These are phyloP conservation scores for Cercospora zeina DNA, from an alignment of 2,329 filamentous ascomycete species.

Conservation along the genomic window DNA sequence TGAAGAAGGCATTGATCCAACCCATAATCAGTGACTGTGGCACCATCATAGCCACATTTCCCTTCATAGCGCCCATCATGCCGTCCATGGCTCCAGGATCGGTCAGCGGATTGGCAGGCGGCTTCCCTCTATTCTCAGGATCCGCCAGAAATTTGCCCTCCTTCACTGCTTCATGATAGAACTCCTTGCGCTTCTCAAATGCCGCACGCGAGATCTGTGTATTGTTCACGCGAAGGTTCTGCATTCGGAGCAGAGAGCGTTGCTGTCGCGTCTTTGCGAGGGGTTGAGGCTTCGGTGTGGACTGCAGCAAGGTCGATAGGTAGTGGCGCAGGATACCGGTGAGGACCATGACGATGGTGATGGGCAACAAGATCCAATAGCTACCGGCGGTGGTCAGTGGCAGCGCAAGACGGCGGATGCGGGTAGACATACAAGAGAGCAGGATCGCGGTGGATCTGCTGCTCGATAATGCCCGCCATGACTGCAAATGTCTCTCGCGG, in stretches of 20 bases:
- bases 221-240: slow-evolving; percentile 80
- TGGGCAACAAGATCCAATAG: slow-evolving; percentile 98
- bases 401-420: neutral
- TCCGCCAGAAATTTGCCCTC: slow-evolving; percentile 86
- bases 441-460: slow-evolving; percentile 98
- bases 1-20: slow-evolving; percentile 99
- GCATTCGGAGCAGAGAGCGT: slow-evolving; percentile 74
- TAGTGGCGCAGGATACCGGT: slow-evolving; percentile 97
- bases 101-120: slow-evolving; percentile 88
- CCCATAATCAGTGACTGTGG: slow-evolving; percentile 99
- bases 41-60: slow-evolving; percentile 99
- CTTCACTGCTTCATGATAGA: slow-evolving; percentile 77
- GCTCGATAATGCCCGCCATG: slow-evolving; percentile 83
- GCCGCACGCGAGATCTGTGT: slow-evolving; percentile 74
- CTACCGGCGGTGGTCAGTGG: slow-evolving; percentile 51
- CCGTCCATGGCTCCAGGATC: slow-evolving; percentile 97
- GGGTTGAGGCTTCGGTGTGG: slow-evolving; percentile 77
- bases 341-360: slow-evolving; percentile 96
- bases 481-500: neutral
- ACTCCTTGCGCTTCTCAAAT: slow-evolving; percentile 78
- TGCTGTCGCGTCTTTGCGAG: slow-evolving; percentile 80
- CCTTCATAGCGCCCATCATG: slow-evolving; percentile 99
- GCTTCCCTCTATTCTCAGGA: slow-evolving; percentile 80
- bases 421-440: slow-evolving; percentile 77
- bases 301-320: slow-evolving; percentile 85